Evolutionary conservation across 192 early-diverging fungal genomes (phyloP).

Genomic region (Backusella tarrabulga): DNA sequence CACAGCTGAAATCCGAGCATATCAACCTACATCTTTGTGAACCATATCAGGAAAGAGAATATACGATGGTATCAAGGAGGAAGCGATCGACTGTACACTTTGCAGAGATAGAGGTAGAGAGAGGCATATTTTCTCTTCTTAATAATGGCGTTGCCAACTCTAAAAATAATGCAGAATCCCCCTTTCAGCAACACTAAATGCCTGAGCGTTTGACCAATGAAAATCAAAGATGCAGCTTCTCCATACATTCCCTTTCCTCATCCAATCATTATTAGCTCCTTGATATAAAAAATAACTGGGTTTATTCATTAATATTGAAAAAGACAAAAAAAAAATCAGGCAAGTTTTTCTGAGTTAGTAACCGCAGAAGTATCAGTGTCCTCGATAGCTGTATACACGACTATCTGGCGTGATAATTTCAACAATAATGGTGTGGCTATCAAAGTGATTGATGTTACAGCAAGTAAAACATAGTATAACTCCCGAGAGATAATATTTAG

Average conservation of each 20-base stretch:
- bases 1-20: background rate
- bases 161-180: background rate
- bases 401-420: slow-evolving; percentile 24
- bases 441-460: slow-evolving; percentile 48
- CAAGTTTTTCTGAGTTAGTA: background rate
- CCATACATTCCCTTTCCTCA: background rate
- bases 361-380: background rate
- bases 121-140: background rate
- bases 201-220: background rate
- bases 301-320: background rate
- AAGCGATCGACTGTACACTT: background rate
- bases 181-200: background rate
- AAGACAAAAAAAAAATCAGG: background rate
- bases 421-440: slow-evolving; percentile 55
- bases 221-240: background rate
- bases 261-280: background rate
- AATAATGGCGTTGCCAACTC: slow-evolving; percentile 3
- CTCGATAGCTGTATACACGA: background rate
- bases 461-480: slow-evolving; percentile 52
- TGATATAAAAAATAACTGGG: background rate
- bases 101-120: background rate
- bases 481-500: slow-evolving; percentile 50
- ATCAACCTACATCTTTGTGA: background rate
- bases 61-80: background rate
- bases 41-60: background rate